Base-by-base conservation (phyloP, 2,329 filamentous ascomycete species). In the Didymella keratinophila region DNA sequence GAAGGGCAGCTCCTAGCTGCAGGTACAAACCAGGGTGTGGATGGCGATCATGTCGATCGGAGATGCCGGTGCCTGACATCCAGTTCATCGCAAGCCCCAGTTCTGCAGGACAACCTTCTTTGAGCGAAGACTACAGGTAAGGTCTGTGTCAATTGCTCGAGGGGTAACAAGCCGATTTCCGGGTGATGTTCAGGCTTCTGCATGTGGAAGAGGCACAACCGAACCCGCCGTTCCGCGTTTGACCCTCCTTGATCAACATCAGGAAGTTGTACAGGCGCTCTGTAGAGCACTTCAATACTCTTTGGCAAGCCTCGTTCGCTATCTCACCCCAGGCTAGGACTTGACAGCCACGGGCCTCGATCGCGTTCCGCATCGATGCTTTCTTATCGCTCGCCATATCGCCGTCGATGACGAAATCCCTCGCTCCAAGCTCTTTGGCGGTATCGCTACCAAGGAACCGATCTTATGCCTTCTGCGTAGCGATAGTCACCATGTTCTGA, bases 401-500 rank as follows among this genome's bases (percentile, higher is more conserved):
- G 6, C 69, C 65, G 12, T 71, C 68, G 9, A 69, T 58, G 43
- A 57, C 20, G 64, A 60, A 41, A 54, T 62, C 41, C 49, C 30
- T 37, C 59, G 56, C 30, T 48, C 61, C 21, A 46, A 58, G 27
- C n/a, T 60, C 48, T 28, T 55, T 28, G 1, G 56, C 59, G 16
- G 41, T 34, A 14, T 48, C 28, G 11, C 53, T 45, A 11, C 61
- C 46, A 34, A 71, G 61, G 10, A 61, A 52, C 1, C 14, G 47
- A 36, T 65, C 63, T 30, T 70, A 74, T 9, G 63, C 64, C 6
- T 58, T 32, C n/a, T 73, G 66, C 10, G 69, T 73, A 7, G 70
- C 70, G 21, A 72, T 64, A 3, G 71, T 74, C 10, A 69, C 67
- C 69, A 73, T 72, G 43, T 73, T 75, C 49, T 75, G 71, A 9